Conservation (phyloP, 805 yeast species). For the Saccharomyces paradoxus region DNA sequence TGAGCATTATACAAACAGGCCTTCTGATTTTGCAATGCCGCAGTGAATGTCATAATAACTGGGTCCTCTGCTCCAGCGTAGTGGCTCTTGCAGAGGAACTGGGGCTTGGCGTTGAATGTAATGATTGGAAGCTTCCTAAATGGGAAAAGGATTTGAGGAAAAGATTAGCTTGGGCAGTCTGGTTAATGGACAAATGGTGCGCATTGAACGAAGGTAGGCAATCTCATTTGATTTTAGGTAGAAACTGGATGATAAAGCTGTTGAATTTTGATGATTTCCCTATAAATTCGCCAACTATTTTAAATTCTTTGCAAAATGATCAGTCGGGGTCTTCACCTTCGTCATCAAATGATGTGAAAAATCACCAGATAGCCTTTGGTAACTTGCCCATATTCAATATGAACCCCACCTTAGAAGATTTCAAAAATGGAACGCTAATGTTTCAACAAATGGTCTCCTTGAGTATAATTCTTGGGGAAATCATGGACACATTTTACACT, state of each 20-base stretch:
- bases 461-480: constrained; percentile 62
- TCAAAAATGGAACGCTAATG: constrained; percentile 58
- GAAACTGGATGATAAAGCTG: constrained; percentile 72
- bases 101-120: constrained; percentile 86
- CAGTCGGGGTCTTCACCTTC: neutral
- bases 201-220: constrained; percentile 76
- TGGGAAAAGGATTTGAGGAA: constrained; percentile 91
- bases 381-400: constrained; percentile 22
- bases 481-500: constrained; percentile 63
- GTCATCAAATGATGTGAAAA: neutral
- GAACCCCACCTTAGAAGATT: constrained; percentile 40
- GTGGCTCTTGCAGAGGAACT: constrained; percentile 84
- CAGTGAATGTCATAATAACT: constrained; percentile 56
- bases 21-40: constrained; percentile 58
- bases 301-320: neutral
- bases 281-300: constrained; percentile 41
- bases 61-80: constrained; percentile 81
- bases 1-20: constrained; percentile 90
- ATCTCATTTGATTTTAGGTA: constrained; percentile 62
- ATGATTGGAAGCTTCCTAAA: constrained; percentile 82
- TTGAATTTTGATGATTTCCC: constrained; percentile 71
- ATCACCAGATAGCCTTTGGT: constrained; percentile 6
- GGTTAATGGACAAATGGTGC: constrained; percentile 86
- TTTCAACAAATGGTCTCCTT: constrained; percentile 62
- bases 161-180: constrained; percentile 93